These are phyloP conservation scores for Yarrowia bubula DNA, from an alignment of 805 yeast genomes.

Conservation along the genomic window DNA sequence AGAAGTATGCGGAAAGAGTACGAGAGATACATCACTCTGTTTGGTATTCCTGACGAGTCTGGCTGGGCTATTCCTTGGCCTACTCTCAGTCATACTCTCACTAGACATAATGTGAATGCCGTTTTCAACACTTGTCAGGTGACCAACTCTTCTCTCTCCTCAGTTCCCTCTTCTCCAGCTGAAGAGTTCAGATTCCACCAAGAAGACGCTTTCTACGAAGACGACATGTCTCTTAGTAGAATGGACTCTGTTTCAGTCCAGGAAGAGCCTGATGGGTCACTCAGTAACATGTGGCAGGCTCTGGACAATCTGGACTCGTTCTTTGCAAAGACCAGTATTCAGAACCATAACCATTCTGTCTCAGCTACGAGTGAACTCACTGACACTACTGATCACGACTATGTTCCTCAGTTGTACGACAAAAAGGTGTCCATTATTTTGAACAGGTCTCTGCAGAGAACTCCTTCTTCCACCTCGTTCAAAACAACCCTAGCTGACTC, in stretches of 20 bases:
- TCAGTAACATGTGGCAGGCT: conserved; percentile 91
- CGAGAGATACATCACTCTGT: conserved; percentile 81
- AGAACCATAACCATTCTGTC: conserved; percentile 41
- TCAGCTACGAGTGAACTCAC: conserved; percentile 64
- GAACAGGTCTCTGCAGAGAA: conserved; percentile 68
- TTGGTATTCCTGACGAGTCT: conserved; percentile 90
- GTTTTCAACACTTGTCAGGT: conserved; percentile 82
- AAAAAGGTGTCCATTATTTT: conserved; percentile 74
- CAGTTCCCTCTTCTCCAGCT: conserved; percentile 6
- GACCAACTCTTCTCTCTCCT: conserved; percentile 24
- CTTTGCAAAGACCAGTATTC: conserved; percentile 59
- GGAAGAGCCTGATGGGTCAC: conserved; percentile 59
- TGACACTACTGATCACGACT: conserved; percentile 54
- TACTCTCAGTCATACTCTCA: conserved; percentile 79
- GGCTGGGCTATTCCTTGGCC: conserved; percentile 99
- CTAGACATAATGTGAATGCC: conserved; percentile 91
- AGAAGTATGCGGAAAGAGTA: conserved; percentile 72
- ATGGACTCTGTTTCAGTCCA: conserved; percentile 51
- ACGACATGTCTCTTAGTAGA: conserved; percentile 35
- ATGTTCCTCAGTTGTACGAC: conserved; percentile 76
- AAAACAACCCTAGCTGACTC: conserved; percentile 73
- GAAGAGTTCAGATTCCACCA: conserved; percentile 50
- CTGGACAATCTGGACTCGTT: conserved; percentile 85
- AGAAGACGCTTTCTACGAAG: conserved; percentile 54
- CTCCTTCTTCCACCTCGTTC: conserved; percentile 75